Evolutionary conservation across 2,329 filamentous ascomycete species (phyloP), one percentile per base, ranked within the genome.

Genomic region (Chrysoporthe puriensis): DNA sequence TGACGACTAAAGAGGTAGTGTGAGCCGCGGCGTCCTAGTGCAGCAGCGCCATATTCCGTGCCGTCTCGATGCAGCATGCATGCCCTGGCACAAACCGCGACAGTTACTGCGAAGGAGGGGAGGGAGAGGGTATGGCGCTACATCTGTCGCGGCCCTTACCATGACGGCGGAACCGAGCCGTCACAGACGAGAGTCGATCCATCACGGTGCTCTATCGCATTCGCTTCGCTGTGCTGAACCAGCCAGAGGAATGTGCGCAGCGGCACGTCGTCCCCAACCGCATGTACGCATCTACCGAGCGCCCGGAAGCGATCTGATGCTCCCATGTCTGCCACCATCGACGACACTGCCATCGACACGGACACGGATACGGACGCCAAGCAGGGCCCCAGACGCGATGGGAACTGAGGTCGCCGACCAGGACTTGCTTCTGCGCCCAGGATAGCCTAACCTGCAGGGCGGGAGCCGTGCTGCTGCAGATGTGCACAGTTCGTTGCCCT

Each of bases 391-490:
- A 8, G 9, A 11, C 21, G n/a, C 13, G 32, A 40, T 11, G 32
- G 54, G 14, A n/a, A n/a, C 54, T n/a, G 5, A 57, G 54, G 32
- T 57, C 54, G 54, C 32, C 54, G 54, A 57, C 34, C 34, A 57
- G 34, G 16, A 3, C 9, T 34, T 40, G 18, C 54, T 40, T 57
- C 34, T 57, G 54, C 50, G 4, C 16, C 34, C 8, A n/a, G 14
- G 2, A 40, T 34, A 13, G 16, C 21, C 21, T 54, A 40, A 57
- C 54, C 32, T 54, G 50, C 26, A 54, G 50, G 32, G 32, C 26
- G 32, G 32, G 11, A 54, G 21, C 16, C 21, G 32, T 32, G 13
- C n/a, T 57, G 7, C 34, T 34, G 54, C 34, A 34, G 32, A 40
- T 40, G 54, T 57, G 34, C 54, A 56, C 16, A 26, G 26, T 26